These are phyloP conservation scores for Cryphonectria parasitica DNA, from an alignment of 2,329 filamentous ascomycete genomes.

Conservation along the genomic window DNA sequence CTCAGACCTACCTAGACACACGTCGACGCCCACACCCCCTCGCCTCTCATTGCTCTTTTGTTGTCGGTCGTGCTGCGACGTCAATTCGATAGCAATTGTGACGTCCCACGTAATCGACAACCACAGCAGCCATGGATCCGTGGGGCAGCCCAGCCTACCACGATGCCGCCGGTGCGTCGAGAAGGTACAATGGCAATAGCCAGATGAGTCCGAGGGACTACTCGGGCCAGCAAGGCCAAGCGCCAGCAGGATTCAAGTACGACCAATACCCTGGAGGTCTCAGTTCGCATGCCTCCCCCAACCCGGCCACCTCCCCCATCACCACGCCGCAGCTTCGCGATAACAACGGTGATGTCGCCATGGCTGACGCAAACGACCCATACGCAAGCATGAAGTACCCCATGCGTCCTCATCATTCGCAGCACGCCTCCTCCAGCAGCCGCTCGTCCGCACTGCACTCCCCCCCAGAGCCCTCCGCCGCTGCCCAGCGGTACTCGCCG, in stretches of 20 bases:
- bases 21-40: neutral
- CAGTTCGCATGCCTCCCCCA: constrained; percentile 41
- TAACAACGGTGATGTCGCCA: constrained; percentile 75
- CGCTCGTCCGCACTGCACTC: constrained; percentile 69
- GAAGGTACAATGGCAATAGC: constrained; percentile 63
- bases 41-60: neutral
- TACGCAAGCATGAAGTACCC: constrained; percentile 88
- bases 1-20: constrained; percentile 2
- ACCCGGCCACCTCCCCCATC: constrained; percentile 62
- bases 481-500: constrained; percentile 90
- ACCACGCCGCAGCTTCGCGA: constrained; percentile 66
- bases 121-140: constrained; percentile 54
- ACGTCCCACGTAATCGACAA: constrained; percentile 29
- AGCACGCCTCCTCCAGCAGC: constrained; percentile 61
- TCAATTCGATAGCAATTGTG: constrained; percentile 23
- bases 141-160: constrained; percentile 65
- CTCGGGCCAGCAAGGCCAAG: constrained; percentile 36
- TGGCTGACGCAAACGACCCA: constrained; percentile 84
- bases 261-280: constrained; percentile 64
- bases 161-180: constrained; percentile 65
- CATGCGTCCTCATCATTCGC: constrained; percentile 76
- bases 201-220: constrained; percentile 34
- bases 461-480: constrained; percentile 75
- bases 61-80: constrained; percentile 20
- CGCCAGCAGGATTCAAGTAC: constrained; percentile 67